Conservation (phyloP, 257 asterid genomes). For the Rauvolfia tetraphylla region DNA sequence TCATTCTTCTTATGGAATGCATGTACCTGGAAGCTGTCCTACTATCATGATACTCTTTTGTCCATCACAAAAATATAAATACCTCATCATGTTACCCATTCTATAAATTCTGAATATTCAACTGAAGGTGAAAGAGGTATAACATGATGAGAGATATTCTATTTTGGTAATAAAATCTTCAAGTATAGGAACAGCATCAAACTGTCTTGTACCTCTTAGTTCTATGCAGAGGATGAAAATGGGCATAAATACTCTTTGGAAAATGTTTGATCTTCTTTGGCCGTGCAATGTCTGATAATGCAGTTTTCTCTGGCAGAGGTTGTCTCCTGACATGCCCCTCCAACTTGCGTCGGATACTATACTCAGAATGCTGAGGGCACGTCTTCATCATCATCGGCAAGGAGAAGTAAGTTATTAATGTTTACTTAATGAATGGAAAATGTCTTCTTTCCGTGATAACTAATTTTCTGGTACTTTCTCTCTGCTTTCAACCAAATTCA, state of each 20-base stretch:
- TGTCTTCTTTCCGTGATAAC: too few relatives aligned
- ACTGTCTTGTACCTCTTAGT: neutral
- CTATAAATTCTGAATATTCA: neutral
- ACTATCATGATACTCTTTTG: neutral
- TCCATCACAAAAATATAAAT: neutral
- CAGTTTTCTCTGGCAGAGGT: conserved; percentile 53
- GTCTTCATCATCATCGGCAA: conserved; percentile 79
- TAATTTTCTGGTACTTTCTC: neutral
- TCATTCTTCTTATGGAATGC: neutral
- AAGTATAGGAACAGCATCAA: neutral
- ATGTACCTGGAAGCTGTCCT: neutral
- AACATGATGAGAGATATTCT: too few relatives aligned
- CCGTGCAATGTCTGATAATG: conserved; percentile 1
- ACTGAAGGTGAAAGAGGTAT: neutral
- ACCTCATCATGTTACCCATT: neutral
- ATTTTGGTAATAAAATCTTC: neutral
- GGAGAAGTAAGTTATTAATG: conserved; percentile 63
- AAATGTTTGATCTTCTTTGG: neutral
- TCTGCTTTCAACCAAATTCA: neutral
- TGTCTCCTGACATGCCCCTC: conserved; percentile 83
- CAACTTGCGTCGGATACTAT: conserved; percentile 86
- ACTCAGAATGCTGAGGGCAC: conserved; percentile 78
- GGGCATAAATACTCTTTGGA: neutral
- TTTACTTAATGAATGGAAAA: neutral
- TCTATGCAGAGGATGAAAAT: neutral